Evolutionary conservation across 2,329 filamentous ascomycete genomes (phyloP), one percentile per base, ranked within the genome.

Genomic region (Aspergillus candidus): DNA sequence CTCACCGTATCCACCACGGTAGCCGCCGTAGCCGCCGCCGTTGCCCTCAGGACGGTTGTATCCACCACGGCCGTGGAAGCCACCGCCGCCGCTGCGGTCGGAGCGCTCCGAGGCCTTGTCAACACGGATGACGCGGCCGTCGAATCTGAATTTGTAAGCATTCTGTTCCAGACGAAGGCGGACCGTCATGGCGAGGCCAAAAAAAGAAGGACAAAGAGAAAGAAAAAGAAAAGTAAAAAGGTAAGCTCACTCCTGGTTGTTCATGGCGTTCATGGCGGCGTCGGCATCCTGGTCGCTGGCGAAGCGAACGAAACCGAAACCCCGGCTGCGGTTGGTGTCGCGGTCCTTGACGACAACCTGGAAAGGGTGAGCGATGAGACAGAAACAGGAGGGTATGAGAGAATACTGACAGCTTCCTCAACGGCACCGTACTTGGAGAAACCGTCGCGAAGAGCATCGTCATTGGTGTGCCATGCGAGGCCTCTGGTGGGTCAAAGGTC

Each of bases 391-490:
- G 32, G 32, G 42, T 39, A 35, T 33, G 17, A 46, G 36, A 35
- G 42, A 43, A 38, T 41, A 85, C 88, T 71, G 80, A 97, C 93
- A 60, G 93, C 93, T 81, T 98, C 91, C 68, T 96, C 89, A 56
- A 98, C 86, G 34, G 76, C 74, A 49, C 91, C 91, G 64, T 88
- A 96, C 69, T 93, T 84, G 68, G 91, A 84, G 68, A 98, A 98
- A 71, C 95, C 95, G 65, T 84, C 75, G 63, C 87, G 85, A 55
- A 98, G 76, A 56, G 87, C 89, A 35, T 73, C 72, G 72, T 97
- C 91, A 70, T 94, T 89, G 53, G 93, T 98, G 75, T 96, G 90
- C 93, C 93, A 98, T 62, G 93, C 88, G 58, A 98, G 88, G 78
- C 93, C 93, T 65, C 91, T 95, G 44, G 15, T 49, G 35, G n/a